Evolutionary conservation across 345 rosid genomes (phyloP), one percentile per base, ranked within the genome.

Genomic region (Pelargonium nanum): DNA sequence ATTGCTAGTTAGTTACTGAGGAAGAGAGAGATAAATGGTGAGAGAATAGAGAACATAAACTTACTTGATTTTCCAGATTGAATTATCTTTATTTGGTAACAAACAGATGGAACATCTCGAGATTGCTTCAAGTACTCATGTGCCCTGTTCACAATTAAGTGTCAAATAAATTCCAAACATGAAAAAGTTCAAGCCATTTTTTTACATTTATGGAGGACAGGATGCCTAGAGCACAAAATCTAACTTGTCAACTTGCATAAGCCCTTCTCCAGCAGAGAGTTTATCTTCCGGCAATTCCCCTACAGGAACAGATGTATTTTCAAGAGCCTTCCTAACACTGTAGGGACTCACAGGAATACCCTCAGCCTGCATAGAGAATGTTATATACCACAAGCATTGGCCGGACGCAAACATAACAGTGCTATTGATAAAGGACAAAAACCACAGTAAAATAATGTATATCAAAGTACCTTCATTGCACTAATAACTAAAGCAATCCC

Each of bases 221-320:
- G n/a, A n/a, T n/a, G n/a, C n/a, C n/a, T n/a, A n/a, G 54, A 54
- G 56, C 51, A 63, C 30, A 58, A 70, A 68, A 71, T 55, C 71
- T 81, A 63, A 89, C 99, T 77, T 89, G 82, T 89, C 90, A 79
- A 93, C 94, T 87, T 84, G 97, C 83, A 89, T 83, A 68, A 93
- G 97, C 65, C 99, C 99, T 53, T 93, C 87, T 63, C 99, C 99
- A 51, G 89, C 78, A 57, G 94, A 75, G 71, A 93, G 76, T 74
- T 85, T 87, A 71, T 93, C 97, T 63, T 86, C 95, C 55, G 85
- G 87, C 51, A 73, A 75, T 65, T 71, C 75, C 57, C 97, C 91
- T 60, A 93, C 68, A 65, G 82, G 95, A 69, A 72, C 32, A 53
- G 90, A 70, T 45, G 99, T 87, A 77, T 89, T 87, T 81, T 89